A percentile compares a stretch with the other conserved stretches of the same genome.
These are phyloP conservation scores for Apiospora marii DNA, from an alignment of 2,329 filamentous ascomycete genomes.

Conservation along the genomic window DNA sequence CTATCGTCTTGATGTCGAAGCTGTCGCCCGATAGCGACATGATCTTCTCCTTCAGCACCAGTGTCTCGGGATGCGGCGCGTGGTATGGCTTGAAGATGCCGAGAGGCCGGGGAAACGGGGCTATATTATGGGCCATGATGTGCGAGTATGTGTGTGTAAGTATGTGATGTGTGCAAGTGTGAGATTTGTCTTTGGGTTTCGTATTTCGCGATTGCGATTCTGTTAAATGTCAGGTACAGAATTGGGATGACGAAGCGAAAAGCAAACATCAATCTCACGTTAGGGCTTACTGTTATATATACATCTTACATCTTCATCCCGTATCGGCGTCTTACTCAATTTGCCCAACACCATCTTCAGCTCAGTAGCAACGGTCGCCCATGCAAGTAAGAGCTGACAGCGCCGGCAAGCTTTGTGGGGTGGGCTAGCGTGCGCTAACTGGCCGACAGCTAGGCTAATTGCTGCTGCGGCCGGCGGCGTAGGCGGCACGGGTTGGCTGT, in stretches of 20 bases:
- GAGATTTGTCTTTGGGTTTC: background rate
- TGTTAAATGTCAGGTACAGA: background rate
- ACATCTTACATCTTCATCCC: background rate
- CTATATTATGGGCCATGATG: background rate
- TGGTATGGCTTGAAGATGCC: constrained; percentile 51
- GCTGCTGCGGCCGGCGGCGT: background rate
- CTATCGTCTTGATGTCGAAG: constrained; percentile 66
- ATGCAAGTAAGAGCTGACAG: background rate
- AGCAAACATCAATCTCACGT: background rate
- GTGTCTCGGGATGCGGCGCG: constrained; percentile 51
- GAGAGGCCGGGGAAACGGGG: constrained; percentile 23
- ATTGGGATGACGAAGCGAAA: background rate
- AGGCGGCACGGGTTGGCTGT: constrained; percentile 2
- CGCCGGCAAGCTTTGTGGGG: background rate
- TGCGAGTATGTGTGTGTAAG: background rate
- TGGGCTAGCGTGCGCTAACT: background rate
- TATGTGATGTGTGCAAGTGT: background rate
- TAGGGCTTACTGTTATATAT: background rate
- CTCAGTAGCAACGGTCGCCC: background rate
- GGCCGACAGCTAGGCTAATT: background rate
- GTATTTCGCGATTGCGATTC: background rate
- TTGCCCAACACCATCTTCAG: background rate
- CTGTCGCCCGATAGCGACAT: constrained; percentile 69
- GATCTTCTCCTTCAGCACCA: constrained; percentile 68
- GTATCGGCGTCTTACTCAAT: background rate